phyloP scores from a whole-genome alignment of 257 asterid species.

The Solanum pennellii region DNA sequence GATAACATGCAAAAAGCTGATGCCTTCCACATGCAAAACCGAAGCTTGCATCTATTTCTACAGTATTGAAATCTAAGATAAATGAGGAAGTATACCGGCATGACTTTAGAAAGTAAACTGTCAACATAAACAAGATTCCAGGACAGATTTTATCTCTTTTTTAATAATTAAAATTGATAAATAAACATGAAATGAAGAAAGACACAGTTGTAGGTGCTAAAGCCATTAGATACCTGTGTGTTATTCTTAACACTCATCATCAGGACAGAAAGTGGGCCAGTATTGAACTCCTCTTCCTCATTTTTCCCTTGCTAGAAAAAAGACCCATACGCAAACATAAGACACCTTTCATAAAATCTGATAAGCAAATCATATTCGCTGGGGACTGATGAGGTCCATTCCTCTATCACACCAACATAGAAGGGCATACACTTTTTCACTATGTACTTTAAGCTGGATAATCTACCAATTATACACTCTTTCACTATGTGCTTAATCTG shows the following conservation, averaged over 20 bases:
- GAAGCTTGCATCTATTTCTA: neutral
- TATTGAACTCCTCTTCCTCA: constrained; percentile 96
- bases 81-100: neutral
- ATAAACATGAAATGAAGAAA: neutral
- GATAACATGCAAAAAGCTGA: neutral
- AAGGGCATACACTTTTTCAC: neutral
- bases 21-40: neutral
- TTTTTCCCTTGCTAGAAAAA: constrained; percentile 36
- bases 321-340: neutral
- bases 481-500: neutral
- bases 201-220: no score
- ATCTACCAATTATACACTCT: neutral
- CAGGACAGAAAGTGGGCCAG: constrained; percentile 85
- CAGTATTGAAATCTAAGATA: neutral
- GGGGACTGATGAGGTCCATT: neutral
- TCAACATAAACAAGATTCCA: neutral
- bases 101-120: neutral
- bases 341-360: neutral
- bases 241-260: constrained; percentile 53
- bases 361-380: neutral
- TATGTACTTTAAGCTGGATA: neutral
- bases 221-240: constrained; percentile 28
- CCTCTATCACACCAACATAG: neutral
- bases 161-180: neutral
- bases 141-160: neutral